phyloP scores from a whole-genome alignment of 768 basidiomycete species.

The Hypholoma fasciculare region DNA sequence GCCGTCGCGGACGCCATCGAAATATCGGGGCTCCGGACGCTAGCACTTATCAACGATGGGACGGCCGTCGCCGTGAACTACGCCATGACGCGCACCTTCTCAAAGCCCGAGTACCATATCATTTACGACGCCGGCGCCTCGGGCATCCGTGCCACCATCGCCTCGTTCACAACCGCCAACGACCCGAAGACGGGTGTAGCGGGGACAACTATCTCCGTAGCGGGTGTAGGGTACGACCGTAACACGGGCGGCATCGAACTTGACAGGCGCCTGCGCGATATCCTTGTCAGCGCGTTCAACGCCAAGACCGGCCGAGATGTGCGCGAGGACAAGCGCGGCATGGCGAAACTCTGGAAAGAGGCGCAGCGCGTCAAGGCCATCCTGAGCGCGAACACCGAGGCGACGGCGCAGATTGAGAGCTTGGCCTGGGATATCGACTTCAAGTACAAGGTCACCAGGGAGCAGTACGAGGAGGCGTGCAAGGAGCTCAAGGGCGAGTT shows the following conservation, averaged over 20 bases:
- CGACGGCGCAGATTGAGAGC: slow-evolving; percentile 82
- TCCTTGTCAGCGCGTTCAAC: slow-evolving; percentile 77
- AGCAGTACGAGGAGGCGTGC: slow-evolving; percentile 76
- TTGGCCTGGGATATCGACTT: slow-evolving; percentile 91
- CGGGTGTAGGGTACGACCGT: slow-evolving; percentile 83
- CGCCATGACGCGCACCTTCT: slow-evolving; percentile 93
- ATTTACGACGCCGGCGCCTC: slow-evolving; percentile 95
- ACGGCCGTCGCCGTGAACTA: slow-evolving; percentile 96
- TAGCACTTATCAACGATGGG: slow-evolving; percentile 91
- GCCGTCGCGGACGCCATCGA: slow-evolving; percentile 92
- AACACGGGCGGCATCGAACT: slow-evolving; percentile 79
- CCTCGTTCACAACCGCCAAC: slow-evolving; percentile 55
- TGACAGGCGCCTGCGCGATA: slow-evolving; percentile 79
- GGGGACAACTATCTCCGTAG: slow-evolving; percentile 73
- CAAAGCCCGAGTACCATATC: slow-evolving; percentile 78
- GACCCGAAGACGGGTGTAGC: slow-evolving; percentile 51
- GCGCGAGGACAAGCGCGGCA: slow-evolving; percentile 72
- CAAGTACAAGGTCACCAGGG: slow-evolving; percentile 71
- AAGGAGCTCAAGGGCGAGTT: slow-evolving; percentile 64
- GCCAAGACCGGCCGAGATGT: slow-evolving; percentile 68
- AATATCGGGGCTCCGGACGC: slow-evolving; percentile 80
- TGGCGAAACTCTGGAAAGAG: slow-evolving; percentile 96
- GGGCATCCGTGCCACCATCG: slow-evolving; percentile 75
- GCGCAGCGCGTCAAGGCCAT: slow-evolving; percentile 89
- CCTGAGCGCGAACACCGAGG: slow-evolving; percentile 89